Conservation (phyloP, 768 basidiomycete genomes). For the Lactarius hengduanensis region DNA sequence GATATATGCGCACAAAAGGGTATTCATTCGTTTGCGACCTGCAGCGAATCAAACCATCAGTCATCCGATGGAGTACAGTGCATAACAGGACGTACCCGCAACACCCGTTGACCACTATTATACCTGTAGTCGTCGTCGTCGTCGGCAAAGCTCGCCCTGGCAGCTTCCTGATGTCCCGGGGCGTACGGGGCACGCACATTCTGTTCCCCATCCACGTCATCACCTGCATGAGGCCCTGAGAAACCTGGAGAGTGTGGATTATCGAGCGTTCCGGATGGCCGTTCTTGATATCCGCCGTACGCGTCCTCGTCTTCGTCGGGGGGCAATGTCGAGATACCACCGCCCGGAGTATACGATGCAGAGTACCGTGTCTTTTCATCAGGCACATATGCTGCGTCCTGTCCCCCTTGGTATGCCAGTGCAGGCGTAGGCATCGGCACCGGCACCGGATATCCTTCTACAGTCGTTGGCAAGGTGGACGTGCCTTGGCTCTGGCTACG, state of each 20-base stretch:
- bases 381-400: constrained; percentile 3
- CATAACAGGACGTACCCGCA: constrained; percentile 32
- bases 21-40: constrained; percentile 23
- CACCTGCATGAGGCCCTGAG: not conserved
- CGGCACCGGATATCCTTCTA: constrained; percentile 9
- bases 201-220: constrained; percentile 17
- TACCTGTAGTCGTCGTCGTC: constrained; percentile 39
- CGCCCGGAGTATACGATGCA: constrained; percentile 7
- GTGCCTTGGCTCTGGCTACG: constrained; percentile 29
- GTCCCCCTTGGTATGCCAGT: constrained; percentile 14
- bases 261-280: constrained; percentile 8
- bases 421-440: constrained; percentile 3
- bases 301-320: constrained; percentile 29
- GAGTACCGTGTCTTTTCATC: constrained; percentile 19
- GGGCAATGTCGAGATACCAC: constrained; percentile 12
- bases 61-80: not conserved
- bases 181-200: not conserved
- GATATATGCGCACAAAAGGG: constrained; percentile 1
- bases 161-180: constrained; percentile 23
- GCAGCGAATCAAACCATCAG: not conserved
- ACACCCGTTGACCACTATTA: constrained; percentile 33
- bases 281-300: constrained; percentile 32
- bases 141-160: constrained; percentile 34
- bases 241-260: constrained; percentile 28
- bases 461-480: constrained; percentile 22